phyloP scores from a whole-genome alignment of 805 yeast species.

The Hanseniaspora jakobsenii region DNA sequence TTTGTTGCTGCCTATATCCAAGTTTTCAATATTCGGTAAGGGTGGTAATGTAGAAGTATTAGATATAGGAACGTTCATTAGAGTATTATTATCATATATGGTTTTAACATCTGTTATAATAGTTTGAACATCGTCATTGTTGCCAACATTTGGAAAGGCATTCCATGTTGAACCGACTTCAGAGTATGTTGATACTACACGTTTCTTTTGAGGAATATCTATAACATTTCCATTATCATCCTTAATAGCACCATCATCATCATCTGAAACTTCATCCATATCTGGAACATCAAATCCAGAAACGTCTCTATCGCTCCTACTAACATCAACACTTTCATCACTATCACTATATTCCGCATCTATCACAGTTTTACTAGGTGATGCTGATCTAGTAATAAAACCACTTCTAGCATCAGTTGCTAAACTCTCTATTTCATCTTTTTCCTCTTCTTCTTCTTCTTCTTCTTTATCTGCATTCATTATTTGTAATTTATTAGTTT shows the following conservation, averaged over 20 bases:
- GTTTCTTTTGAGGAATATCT: conserved; percentile 24
- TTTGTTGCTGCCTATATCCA: not conserved
- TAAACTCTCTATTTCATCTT: not conserved
- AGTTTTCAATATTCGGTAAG: conserved; percentile 21
- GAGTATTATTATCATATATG: conserved; percentile 28
- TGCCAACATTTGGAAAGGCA: conserved; percentile 25
- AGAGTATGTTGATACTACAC: conserved; percentile 26
- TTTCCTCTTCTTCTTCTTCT: not conserved
- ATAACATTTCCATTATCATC: conserved; percentile 28
- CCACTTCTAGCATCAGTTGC: conserved; percentile 7
- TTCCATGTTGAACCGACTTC: conserved; percentile 29
- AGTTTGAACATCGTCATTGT: conserved; percentile 22
- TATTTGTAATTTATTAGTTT: not conserved
- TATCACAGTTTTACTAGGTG: conserved; percentile 1
- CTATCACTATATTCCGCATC: conserved; percentile 9
- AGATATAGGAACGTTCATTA: conserved; percentile 28
- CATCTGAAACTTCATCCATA: conserved; percentile 16
- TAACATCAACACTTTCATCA: not conserved
- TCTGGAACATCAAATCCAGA: conserved; percentile 10
- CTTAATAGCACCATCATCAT: conserved; percentile 24
- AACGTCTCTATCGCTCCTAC: not conserved
- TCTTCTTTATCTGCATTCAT: not conserved
- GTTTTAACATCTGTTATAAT: conserved; percentile 27
- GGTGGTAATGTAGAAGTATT: conserved; percentile 26
- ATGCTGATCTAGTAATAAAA: conserved; percentile 2